Evolutionary conservation across 257 asterid species (phyloP).

Genomic region (Solanum peruvianum): DNA sequence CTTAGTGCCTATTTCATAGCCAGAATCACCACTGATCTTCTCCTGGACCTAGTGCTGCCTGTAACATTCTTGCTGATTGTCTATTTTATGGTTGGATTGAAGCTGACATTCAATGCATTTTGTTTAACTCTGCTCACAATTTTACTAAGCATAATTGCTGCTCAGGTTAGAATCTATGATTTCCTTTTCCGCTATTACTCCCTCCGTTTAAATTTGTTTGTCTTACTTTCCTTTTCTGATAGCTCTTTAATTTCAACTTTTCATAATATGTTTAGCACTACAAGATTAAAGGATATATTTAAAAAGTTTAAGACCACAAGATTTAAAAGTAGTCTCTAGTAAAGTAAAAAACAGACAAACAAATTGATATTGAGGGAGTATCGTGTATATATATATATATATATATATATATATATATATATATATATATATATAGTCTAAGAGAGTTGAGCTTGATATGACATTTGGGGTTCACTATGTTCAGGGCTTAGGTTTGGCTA

Average conservation of each 20-base stretch:
- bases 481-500: constrained; percentile 26
- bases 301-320: too few species aligned
- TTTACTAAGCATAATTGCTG: constrained; percentile 26
- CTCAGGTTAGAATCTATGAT: constrained; percentile 18
- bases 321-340: not conserved
- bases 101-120: constrained; percentile 22
- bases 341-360: not conserved
- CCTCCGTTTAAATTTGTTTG: not conserved
- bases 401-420: not conserved
- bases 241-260: not conserved
- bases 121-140: constrained; percentile 16
- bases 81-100: constrained; percentile 34
- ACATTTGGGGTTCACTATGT: not conserved
- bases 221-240: not conserved
- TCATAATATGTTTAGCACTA: not conserved
- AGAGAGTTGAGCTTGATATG: not conserved
- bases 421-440: too few species aligned
- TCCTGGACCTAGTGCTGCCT: constrained; percentile 27
- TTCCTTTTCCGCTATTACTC: not conserved
- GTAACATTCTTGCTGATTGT: constrained; percentile 17
- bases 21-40: constrained; percentile 28
- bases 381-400: not conserved
- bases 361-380: not conserved
- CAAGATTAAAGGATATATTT: not conserved
- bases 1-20: constrained; percentile 33